Conservation (phyloP, 495 filamentous ascomycete genomes). For the Penicillium maclennaniae region DNA sequence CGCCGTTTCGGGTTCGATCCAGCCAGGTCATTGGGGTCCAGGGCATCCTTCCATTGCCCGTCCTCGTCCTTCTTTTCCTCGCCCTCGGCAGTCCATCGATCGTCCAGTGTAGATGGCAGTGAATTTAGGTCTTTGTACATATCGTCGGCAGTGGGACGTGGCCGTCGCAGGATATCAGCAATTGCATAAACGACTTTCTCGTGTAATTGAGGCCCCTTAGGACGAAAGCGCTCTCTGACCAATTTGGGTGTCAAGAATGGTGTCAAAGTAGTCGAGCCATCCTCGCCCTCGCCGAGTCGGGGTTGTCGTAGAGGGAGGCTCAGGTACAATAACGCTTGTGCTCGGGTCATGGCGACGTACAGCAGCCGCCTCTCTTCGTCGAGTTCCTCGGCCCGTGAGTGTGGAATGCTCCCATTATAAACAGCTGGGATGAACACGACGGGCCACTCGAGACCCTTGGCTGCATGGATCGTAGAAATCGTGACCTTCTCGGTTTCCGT, state of each 20-base stretch:
- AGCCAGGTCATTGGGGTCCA: slow-evolving; percentile 7
- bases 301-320: slow-evolving; percentile 71
- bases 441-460: slow-evolving; percentile 97
- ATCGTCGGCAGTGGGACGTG: slow-evolving; percentile 45
- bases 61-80: slow-evolving; percentile 43
- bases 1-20: slow-evolving; percentile 35
- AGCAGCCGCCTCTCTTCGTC: slow-evolving; percentile 88
- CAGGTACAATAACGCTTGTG: slow-evolving; percentile 85
- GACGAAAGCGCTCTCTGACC: slow-evolving; percentile 47
- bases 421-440: slow-evolving; percentile 91
- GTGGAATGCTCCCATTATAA: slow-evolving; percentile 90
- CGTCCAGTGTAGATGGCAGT: slow-evolving; percentile 53
- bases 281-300: slow-evolving; percentile 50
- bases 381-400: slow-evolving; percentile 83
- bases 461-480: slow-evolving; percentile 94
- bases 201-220: slow-evolving; percentile 54
- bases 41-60: slow-evolving; percentile 32
- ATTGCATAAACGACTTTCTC: slow-evolving; percentile 55
- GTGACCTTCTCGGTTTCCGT: slow-evolving; percentile 63
- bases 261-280: slow-evolving; percentile 50
- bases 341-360: slow-evolving; percentile 98
- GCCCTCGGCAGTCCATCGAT: slow-evolving; percentile 60
- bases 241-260: slow-evolving; percentile 55
- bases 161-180: slow-evolving; percentile 58
- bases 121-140: slow-evolving; percentile 46